phyloP scores from a whole-genome alignment of 208 protist species.

The Trypanosomatidae sp. region DNA sequence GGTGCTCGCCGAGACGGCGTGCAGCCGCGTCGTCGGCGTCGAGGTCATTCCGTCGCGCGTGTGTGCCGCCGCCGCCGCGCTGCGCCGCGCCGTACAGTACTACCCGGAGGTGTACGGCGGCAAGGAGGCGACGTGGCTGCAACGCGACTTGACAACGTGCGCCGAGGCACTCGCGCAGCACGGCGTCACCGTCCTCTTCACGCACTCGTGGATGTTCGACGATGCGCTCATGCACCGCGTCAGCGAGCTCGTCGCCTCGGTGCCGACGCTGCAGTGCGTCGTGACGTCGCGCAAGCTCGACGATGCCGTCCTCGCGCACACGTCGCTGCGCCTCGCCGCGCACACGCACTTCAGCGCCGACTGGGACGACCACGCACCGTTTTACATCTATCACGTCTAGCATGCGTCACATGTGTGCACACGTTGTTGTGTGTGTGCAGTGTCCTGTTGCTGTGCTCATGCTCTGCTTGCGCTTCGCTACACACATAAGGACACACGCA shows the following conservation, averaged over 20 bases:
- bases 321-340: constrained; percentile 19
- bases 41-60: constrained; percentile 65
- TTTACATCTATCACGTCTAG: constrained; percentile 47
- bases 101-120: constrained; percentile 31
- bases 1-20: constrained; percentile 60
- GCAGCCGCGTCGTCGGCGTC: constrained; percentile 50
- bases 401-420: background rate
- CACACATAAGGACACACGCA: too few species aligned
- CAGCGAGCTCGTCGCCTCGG: constrained; percentile 22
- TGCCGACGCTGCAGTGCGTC: constrained; percentile 55
- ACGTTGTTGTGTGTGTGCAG: background rate
- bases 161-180: constrained; percentile 20
- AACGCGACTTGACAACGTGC: constrained; percentile 54
- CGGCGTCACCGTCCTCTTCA: constrained; percentile 62
- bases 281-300: constrained; percentile 64
- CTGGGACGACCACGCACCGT: constrained; percentile 69
- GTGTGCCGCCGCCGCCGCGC: constrained; percentile 24
- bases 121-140: constrained; percentile 56
- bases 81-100: constrained; percentile 14
- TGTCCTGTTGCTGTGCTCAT: background rate
- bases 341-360: constrained; percentile 40
- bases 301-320: constrained; percentile 15
- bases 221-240: constrained; percentile 57
- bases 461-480: background rate
- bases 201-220: constrained; percentile 80